Evolutionary conservation across 495 filamentous ascomycete species (phyloP).

Genomic region (Sabuloglossum arenarium): DNA sequence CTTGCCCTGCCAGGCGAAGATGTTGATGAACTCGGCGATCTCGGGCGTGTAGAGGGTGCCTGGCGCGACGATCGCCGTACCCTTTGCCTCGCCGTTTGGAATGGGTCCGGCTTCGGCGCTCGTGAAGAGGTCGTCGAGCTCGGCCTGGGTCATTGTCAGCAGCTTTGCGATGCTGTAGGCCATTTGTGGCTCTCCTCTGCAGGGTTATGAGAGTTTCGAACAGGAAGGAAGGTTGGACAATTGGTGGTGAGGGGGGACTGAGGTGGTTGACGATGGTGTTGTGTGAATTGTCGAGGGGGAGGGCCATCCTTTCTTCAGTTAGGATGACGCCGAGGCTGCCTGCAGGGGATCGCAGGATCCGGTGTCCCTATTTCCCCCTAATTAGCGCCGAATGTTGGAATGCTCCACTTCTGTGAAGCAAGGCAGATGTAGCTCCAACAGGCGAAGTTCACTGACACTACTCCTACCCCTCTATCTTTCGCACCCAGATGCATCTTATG

Average conservation of each 20-base stretch:
- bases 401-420: too few relatives aligned
- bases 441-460: too few relatives aligned
- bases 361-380: background rate
- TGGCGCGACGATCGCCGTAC: background rate
- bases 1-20: constrained; percentile 4
- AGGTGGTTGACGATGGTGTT: background rate
- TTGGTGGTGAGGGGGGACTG: background rate
- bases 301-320: background rate
- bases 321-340: too few relatives aligned
- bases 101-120: constrained; percentile 3
- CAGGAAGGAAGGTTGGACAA: background rate
- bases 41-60: background rate
- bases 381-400: too few relatives aligned
- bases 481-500: too few relatives aligned
- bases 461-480: too few relatives aligned
- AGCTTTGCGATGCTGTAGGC: constrained; percentile 2
- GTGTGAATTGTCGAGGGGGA: background rate
- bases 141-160: background rate
- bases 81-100: constrained; percentile 2
- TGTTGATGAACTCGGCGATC: background rate
- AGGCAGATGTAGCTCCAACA: too few relatives aligned
- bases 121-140: constrained; percentile 3
- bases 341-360: background rate
- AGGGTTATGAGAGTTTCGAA: background rate
- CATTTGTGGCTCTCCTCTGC: background rate